phyloP scores from a whole-genome alignment of 2,329 filamentous ascomycete species.

The Cytospora mali region DNA sequence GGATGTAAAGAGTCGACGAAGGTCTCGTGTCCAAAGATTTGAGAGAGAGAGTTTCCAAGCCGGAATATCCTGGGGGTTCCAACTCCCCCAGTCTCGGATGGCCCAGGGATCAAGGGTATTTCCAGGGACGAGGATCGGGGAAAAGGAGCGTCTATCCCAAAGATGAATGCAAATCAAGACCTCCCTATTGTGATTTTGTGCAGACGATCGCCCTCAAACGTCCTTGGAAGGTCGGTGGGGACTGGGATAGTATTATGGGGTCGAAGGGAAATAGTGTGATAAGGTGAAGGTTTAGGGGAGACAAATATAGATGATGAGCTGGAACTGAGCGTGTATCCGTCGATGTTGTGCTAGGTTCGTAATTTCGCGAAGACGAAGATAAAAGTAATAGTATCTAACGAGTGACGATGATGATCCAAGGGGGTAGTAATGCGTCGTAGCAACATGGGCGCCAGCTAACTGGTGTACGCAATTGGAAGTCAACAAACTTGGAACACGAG shows the following conservation, averaged over 20 bases:
- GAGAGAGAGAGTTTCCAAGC: neutral
- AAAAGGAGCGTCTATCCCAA: neutral
- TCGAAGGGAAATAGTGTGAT: neutral
- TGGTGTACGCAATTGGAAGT: neutral
- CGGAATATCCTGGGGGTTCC: neutral
- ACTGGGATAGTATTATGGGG: neutral
- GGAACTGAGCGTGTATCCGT: neutral
- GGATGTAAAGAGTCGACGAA: neutral
- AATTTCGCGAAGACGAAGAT: neutral
- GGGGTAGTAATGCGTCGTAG: too few species aligned
- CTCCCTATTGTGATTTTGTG: neutral
- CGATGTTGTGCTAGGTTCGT: neutral
- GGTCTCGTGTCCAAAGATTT: neutral
- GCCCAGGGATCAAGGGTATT: neutral
- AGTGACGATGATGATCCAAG: neutral
- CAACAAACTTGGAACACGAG: conserved; percentile 2
- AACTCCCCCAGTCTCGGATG: neutral
- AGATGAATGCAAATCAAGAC: neutral
- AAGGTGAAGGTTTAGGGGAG: neutral
- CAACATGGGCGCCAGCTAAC: neutral
- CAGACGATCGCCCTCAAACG: conserved; percentile 2
- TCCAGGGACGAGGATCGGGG: neutral
- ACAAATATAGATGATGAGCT: neutral
- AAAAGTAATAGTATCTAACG: neutral
- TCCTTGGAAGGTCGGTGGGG: neutral